Evolutionary conservation across 2,329 filamentous ascomycete genomes (phyloP).

Genomic region (Aphanoascus verrucosus): DNA sequence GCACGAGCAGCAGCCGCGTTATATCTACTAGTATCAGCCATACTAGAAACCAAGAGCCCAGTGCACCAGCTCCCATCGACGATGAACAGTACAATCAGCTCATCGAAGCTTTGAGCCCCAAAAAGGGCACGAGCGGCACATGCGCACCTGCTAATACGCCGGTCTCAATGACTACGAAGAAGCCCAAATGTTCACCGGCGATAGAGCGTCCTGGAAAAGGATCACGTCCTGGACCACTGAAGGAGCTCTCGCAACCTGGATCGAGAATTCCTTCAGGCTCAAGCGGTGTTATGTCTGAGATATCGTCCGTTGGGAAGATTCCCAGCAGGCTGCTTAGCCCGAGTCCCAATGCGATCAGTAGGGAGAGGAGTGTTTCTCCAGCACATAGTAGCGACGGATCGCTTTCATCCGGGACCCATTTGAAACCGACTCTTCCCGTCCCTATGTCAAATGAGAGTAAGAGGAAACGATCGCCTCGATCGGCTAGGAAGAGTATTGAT

Average conservation of each 20-base stretch:
- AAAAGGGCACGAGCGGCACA: slow-evolving; percentile 22
- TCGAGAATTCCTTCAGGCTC: slow-evolving; percentile 27
- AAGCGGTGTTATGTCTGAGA: slow-evolving; percentile 21
- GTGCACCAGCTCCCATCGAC: slow-evolving; percentile 24
- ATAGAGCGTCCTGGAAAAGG: neutral
- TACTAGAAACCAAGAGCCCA: slow-evolving; percentile 34
- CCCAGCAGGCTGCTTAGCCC: slow-evolving; percentile 26
- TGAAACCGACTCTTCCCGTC: slow-evolving; percentile 14
- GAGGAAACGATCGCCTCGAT: slow-evolving; percentile 19
- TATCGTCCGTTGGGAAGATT: slow-evolving; percentile 15
- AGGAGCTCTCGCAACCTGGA: slow-evolving; percentile 24
- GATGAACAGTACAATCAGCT: slow-evolving; percentile 31
- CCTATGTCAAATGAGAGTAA: slow-evolving; percentile 19
- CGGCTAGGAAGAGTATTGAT: slow-evolving; percentile 4
- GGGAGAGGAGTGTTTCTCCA: slow-evolving; percentile 22
- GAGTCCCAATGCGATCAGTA: slow-evolving; percentile 24
- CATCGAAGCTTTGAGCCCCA: slow-evolving; percentile 31
- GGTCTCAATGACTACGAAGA: slow-evolving; percentile 22
- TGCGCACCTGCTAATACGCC: slow-evolving; percentile 26
- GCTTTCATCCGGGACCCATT: slow-evolving; percentile 12
- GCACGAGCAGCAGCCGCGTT: slow-evolving; percentile 31
- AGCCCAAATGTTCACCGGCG: neutral
- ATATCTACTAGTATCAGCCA: slow-evolving; percentile 35
- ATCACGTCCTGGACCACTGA: slow-evolving; percentile 19
- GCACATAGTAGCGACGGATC: slow-evolving; percentile 7